A percentile compares a stretch with the other conserved stretches of the same genome.
Evolutionary conservation across 2,329 filamentous ascomycete species (phyloP).

Genomic region (Capronia americana): DNA sequence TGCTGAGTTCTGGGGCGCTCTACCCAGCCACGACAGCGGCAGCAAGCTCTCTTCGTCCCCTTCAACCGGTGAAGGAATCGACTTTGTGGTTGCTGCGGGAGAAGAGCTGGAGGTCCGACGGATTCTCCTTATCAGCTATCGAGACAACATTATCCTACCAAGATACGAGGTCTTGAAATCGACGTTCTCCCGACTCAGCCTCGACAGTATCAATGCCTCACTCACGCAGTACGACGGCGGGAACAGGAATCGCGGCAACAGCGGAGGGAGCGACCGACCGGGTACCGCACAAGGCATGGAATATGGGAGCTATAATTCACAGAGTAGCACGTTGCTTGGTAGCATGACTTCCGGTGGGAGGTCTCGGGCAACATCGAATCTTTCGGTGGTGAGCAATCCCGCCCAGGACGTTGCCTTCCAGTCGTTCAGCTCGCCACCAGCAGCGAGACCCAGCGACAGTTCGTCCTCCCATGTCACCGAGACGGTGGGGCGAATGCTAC

Average conservation of each 20-base stretch:
- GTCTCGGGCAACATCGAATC: constrained; percentile 85
- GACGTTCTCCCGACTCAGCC: constrained; percentile 85
- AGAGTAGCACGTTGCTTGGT: constrained; percentile 79
- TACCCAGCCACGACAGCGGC: constrained; percentile 56
- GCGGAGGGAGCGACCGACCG: constrained; percentile 60
- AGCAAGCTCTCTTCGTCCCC: constrained; percentile 45
- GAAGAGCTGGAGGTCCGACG: constrained; percentile 82
- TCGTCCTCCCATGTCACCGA: constrained; percentile 81
- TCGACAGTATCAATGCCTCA: constrained; percentile 73
- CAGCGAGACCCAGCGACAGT: constrained; percentile 47
- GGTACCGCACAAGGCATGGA: constrained; percentile 75
- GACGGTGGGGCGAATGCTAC: constrained; percentile 92
- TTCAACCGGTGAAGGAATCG: constrained; percentile 34
- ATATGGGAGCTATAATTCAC: constrained; percentile 79
- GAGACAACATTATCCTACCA: constrained; percentile 85
- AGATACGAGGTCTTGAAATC: constrained; percentile 87
- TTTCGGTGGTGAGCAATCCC: constrained; percentile 59
- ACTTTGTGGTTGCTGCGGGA: constrained; percentile 51
- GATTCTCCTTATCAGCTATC: constrained; percentile 84
- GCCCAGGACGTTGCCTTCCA: constrained; percentile 51
- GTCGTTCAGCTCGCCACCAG: constrained; percentile 49
- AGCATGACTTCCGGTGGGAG: constrained; percentile 66
- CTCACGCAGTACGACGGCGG: constrained; percentile 51
- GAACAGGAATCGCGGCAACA: constrained; percentile 37
- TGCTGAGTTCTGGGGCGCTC: constrained; percentile 86